Conservation (phyloP, 164 flowering plant genomes). For the Nelumbo lutea region DNA sequence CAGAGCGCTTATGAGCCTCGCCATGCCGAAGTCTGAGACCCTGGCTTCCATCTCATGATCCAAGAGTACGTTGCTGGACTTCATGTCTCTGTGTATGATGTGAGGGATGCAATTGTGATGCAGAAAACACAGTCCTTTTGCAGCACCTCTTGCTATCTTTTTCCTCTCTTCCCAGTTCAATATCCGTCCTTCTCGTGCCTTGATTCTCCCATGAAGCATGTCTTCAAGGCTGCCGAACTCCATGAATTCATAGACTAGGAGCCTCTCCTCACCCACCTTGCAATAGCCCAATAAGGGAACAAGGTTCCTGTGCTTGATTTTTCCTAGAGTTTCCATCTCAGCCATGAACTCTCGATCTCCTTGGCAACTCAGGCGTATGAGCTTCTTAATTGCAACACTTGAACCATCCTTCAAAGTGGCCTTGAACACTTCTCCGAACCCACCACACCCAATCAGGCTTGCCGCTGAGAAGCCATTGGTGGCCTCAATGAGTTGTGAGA, state of each 20-base stretch:
- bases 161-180: constrained; percentile 76
- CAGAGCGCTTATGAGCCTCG: constrained; percentile 60
- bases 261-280: constrained; percentile 69
- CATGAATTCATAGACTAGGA: constrained; percentile 73
- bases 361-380: constrained; percentile 53
- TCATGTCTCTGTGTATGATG: constrained; percentile 74
- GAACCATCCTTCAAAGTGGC: constrained; percentile 71
- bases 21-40: constrained; percentile 79
- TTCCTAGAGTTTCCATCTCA: constrained; percentile 76
- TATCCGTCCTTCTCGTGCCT: constrained; percentile 24
- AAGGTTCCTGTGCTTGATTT: constrained; percentile 62
- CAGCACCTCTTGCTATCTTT: constrained; percentile 64
- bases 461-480: constrained; percentile 72
- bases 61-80: constrained; percentile 66
- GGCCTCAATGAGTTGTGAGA: constrained; percentile 65
- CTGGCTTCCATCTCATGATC: constrained; percentile 64
- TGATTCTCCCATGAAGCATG: constrained; percentile 48
- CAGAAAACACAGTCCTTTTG: constrained; percentile 60
- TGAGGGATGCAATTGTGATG: constrained; percentile 79
- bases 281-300: constrained; percentile 70
- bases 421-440: constrained; percentile 69
- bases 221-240: constrained; percentile 67
- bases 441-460: constrained; percentile 62
- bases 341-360: constrained; percentile 80
- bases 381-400: constrained; percentile 65